Evolutionary conservation across 1,284 basidiomycete genomes (phyloP).

Genomic region (Coniferiporia weirii): DNA sequence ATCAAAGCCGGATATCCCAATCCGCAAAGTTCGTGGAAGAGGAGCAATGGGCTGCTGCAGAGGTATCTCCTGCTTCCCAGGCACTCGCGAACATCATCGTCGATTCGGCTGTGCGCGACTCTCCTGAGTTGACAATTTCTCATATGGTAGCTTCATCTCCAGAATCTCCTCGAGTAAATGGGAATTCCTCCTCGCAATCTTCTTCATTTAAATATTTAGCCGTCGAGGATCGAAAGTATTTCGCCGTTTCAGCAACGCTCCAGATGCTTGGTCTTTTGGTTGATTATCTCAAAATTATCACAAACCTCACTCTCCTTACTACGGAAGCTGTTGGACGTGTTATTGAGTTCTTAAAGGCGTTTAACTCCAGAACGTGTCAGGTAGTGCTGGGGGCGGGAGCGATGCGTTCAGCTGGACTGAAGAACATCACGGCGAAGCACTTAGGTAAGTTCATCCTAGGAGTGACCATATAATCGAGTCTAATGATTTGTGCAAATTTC

Average conservation of each 20-base stretch:
- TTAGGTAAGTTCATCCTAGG: constrained; percentile 53
- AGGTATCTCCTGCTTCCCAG: constrained; percentile 67
- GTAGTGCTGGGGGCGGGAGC: constrained; percentile 97
- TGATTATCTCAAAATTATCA: constrained; percentile 86
- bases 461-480: neutral
- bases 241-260: constrained; percentile 82
- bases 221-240: constrained; percentile 83
- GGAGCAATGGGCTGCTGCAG: constrained; percentile 82
- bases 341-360: constrained; percentile 95
- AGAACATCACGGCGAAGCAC: constrained; percentile 98
- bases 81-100: constrained; percentile 70
- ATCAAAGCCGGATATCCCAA: constrained; percentile 74
- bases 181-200: constrained; percentile 14
- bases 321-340: constrained; percentile 92
- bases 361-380: constrained; percentile 98
- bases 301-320: constrained; percentile 84
- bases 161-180: constrained; percentile 19
- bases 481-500: neutral
- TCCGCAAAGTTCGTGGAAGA: constrained; percentile 91
- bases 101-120: constrained; percentile 79
- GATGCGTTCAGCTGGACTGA: constrained; percentile 95
- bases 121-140: constrained; percentile 55
- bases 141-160: constrained; percentile 22
- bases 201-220: constrained; percentile 60
- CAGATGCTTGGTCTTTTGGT: constrained; percentile 71